Evolutionary conservation across 306 rosid genomes (phyloP).

Genomic region (peach (Prunus persica)): DNA sequence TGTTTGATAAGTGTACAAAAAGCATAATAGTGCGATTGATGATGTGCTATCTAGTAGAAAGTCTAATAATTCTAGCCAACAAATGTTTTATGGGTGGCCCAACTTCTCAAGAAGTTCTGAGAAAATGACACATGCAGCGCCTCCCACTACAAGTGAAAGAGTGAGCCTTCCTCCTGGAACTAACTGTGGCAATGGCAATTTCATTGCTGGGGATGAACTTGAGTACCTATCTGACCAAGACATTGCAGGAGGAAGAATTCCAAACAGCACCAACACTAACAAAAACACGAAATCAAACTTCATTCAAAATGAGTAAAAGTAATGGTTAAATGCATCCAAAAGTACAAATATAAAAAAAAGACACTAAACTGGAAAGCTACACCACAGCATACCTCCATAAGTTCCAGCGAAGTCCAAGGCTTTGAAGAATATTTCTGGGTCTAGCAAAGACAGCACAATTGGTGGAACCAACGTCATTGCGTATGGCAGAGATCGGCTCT

Average conservation of each 20-base stretch:
- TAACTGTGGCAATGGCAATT: slow-evolving; percentile 39
- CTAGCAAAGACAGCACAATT: slow-evolving; percentile 49
- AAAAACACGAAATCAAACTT: slow-evolving; percentile 12
- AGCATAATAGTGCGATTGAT: too few species aligned
- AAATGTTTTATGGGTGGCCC: slow-evolving; percentile 33
- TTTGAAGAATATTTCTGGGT: slow-evolving; percentile 69
- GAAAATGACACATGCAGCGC: slow-evolving; percentile 58
- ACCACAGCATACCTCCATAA: slow-evolving; percentile 55
- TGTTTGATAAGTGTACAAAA: too few species aligned
- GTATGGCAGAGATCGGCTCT: slow-evolving; percentile 53
- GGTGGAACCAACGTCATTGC: slow-evolving; percentile 63
- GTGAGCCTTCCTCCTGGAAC: slow-evolving; percentile 87
- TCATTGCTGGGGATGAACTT: slow-evolving; percentile 32
- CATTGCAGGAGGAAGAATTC: slow-evolving; percentile 77
- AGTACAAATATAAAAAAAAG: not conserved
- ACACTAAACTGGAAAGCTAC: not conserved
- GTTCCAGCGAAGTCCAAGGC: slow-evolving; percentile 79
- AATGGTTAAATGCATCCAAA: not conserved
- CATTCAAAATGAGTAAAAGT: not conserved
- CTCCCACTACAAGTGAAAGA: slow-evolving; percentile 58
- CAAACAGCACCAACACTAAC: slow-evolving; percentile 68
- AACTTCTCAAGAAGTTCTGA: slow-evolving; percentile 57
- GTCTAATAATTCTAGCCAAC: not conserved
- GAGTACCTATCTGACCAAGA: slow-evolving; percentile 77
- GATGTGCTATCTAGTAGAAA: not conserved